A percentile compares a stretch with the other conserved stretches of the same genome.
Evolutionary conservation across 441 rosid species (phyloP).

Genomic region (Mallotus repandus): DNA sequence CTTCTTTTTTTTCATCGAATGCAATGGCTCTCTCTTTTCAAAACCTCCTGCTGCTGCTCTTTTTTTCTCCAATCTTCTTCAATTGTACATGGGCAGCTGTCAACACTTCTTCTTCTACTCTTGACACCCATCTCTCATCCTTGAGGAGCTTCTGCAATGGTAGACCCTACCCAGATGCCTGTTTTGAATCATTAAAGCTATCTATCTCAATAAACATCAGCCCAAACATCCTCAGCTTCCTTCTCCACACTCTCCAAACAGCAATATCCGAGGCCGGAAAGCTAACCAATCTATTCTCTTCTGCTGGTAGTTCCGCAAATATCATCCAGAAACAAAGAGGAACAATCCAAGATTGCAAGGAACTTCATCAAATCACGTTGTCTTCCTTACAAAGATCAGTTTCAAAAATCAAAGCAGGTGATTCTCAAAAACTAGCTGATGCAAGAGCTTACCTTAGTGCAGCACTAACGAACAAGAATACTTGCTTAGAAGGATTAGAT

Average conservation of each 20-base stretch:
- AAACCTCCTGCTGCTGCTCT: slow-evolving; percentile 26
- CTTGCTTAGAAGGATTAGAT: slow-evolving; percentile 77
- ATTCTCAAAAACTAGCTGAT: slow-evolving; percentile 46
- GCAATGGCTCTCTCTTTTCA: slow-evolving; percentile 41
- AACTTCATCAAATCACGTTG: slow-evolving; percentile 68
- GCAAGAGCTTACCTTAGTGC: slow-evolving; percentile 68
- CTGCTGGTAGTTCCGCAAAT: slow-evolving; percentile 32
- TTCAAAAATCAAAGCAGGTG: slow-evolving; percentile 36
- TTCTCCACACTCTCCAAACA: slow-evolving; percentile 57
- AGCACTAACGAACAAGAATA: slow-evolving; percentile 80
- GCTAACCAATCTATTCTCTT: slow-evolving; percentile 45
- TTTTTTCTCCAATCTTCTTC: slow-evolving; percentile 33
- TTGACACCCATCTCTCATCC: slow-evolving; percentile 32
- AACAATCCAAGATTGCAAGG: slow-evolving; percentile 68
- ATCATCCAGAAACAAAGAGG: slow-evolving; percentile 69
- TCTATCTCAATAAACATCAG: slow-evolving; percentile 60
- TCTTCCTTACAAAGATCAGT: slow-evolving; percentile 48
- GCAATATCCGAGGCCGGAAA: slow-evolving; percentile 67
- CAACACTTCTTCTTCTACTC: slow-evolving; percentile 26
- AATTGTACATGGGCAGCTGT: slow-evolving; percentile 21
- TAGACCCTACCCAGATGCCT: slow-evolving; percentile 66
- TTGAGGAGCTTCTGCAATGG: slow-evolving; percentile 45
- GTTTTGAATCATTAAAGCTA: slow-evolving; percentile 60
- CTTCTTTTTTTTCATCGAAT: slow-evolving; percentile 18
- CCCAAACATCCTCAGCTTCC: slow-evolving; percentile 51